Evolutionary conservation across 306 rosid genomes (phyloP).

Genomic region (Sesbania bispinosa): DNA sequence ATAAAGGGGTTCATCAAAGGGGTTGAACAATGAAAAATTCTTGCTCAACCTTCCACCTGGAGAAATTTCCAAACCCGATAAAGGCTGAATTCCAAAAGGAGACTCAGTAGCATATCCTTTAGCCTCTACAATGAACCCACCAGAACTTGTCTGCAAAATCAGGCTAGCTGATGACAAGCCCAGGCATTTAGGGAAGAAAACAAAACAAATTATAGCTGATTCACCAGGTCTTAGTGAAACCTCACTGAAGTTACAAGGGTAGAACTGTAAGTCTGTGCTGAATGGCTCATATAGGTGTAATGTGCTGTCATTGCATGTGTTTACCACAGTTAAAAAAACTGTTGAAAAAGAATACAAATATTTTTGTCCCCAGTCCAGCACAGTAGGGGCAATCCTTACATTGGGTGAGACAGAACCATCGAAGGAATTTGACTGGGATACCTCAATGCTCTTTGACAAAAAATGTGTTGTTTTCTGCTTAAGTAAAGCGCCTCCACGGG

Average conservation of each 20-base stretch:
- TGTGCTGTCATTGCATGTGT: conserved; percentile 70
- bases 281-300: conserved; percentile 85
- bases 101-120: conserved; percentile 76
- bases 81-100: conserved; percentile 73
- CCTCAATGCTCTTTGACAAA: conserved; percentile 40
- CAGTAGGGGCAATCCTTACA: conserved; percentile 65
- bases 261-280: conserved; percentile 85
- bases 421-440: conserved; percentile 43
- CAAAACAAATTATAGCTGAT: conserved; percentile 59
- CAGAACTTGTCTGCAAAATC: conserved; percentile 84
- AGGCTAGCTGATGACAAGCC: conserved; percentile 77
- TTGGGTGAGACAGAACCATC: conserved; percentile 48
- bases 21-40: conserved; percentile 69
- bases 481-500: conserved; percentile 48
- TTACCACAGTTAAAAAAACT: conserved; percentile 69
- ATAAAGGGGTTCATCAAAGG: conserved; percentile 67
- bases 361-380: conserved; percentile 78
- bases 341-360: conserved; percentile 65
- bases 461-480: conserved; percentile 46
- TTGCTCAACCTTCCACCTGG: conserved; percentile 74
- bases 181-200: conserved; percentile 71
- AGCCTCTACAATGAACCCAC: conserved; percentile 84
- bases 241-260: conserved; percentile 82
- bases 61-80: conserved; percentile 50
- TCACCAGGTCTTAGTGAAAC: conserved; percentile 76